These are phyloP conservation scores for Malus domestica DNA, from an alignment of 306 rosid genomes.

Conservation along the genomic window ASM211411v1 NC_041801.1:4183501-4184000, in stretches of 20 bases:
- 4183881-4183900: slow-evolving; percentile 16
- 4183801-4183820: slow-evolving; percentile 13
- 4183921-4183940: slow-evolving; percentile 16
- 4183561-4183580: background rate
- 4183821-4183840: background rate
- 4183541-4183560: background rate
- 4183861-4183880: background rate
- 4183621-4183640: background rate
- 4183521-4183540: background rate
- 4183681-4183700: slow-evolving; percentile 10
- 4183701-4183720: slow-evolving; percentile 26
- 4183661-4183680: slow-evolving; percentile 24
- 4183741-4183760: slow-evolving; percentile 36
- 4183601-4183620: background rate
- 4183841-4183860: slow-evolving; percentile 13
- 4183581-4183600: background rate
- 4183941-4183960: slow-evolving; percentile 26
- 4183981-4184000: slow-evolving; percentile 1
- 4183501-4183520: background rate
- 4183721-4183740: slow-evolving; percentile 54
- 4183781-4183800: slow-evolving; percentile 45
- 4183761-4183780: slow-evolving; percentile 43
- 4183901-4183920: slow-evolving; percentile 24
- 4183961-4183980: slow-evolving; percentile 29
- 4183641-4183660: background rate